Conservation (phyloP, 2,329 filamentous ascomycete genomes). For the Fusarium nodosum region DNA sequence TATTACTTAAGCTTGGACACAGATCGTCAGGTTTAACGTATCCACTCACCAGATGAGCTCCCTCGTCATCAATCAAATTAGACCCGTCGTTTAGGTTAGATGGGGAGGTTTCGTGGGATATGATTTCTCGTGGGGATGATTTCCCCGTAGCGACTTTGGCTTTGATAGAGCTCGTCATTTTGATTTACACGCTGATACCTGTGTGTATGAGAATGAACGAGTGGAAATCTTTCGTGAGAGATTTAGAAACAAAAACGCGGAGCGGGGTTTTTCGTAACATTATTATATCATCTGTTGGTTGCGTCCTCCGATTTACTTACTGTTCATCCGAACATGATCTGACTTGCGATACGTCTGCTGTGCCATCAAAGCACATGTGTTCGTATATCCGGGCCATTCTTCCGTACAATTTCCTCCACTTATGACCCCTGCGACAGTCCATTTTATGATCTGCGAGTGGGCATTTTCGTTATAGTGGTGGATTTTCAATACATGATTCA, state of each 20-base stretch:
- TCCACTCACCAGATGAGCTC: background rate
- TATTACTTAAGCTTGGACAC: background rate
- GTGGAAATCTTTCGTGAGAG: background rate
- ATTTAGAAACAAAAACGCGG: background rate
- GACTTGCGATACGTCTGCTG: background rate
- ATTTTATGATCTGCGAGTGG: background rate
- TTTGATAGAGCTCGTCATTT: background rate
- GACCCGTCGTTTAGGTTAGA: accelerated
- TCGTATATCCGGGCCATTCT: too few relatives aligned
- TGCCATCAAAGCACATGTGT: background rate
- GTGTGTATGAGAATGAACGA: too few relatives aligned
- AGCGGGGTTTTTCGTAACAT: background rate
- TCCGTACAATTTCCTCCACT: background rate
- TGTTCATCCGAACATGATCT: background rate
- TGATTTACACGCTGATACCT: background rate
- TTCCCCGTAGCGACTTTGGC: accelerated
- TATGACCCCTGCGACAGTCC: background rate
- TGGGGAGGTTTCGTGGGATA: accelerated
- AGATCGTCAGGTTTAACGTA: accelerated
- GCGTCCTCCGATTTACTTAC: background rate
- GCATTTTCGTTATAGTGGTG: background rate
- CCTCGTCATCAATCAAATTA: accelerated
- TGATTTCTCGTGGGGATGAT: accelerated
- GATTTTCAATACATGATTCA: background rate
- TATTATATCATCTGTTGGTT: background rate